phyloP scores from a whole-genome alignment of 2,329 filamentous ascomycete genomes.

The Parascedosporium putredinis region DNA sequence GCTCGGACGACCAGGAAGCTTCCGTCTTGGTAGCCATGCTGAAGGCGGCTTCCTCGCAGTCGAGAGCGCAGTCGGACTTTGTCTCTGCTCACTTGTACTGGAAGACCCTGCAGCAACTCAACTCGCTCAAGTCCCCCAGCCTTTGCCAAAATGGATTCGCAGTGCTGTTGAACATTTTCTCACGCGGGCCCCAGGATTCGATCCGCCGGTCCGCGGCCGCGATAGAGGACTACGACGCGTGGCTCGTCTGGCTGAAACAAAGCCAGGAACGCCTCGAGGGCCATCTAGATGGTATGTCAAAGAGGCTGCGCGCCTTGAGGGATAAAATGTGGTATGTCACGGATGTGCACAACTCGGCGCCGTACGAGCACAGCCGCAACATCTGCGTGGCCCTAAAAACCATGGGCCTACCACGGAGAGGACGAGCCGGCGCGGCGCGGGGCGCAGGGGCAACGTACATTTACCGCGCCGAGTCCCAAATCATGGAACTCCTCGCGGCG shows the following conservation, averaged over 20 bases:
- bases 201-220: conserved; percentile 60
- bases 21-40: conserved; percentile 59
- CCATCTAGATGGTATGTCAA: conserved; percentile 65
- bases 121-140: conserved; percentile 48
- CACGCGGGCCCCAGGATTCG: conserved; percentile 57
- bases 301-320: conserved; percentile 61
- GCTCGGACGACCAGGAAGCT: conserved; percentile 22
- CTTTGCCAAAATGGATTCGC: conserved; percentile 60
- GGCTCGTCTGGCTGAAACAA: conserved; percentile 75
- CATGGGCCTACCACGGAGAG: conserved; percentile 63
- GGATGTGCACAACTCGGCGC: conserved; percentile 80
- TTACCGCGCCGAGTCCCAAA: conserved; percentile 71
- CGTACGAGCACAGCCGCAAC: conserved; percentile 78
- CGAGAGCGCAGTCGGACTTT: conserved; percentile 70
- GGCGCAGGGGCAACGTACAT: conserved; percentile 52
- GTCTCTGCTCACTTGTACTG: conserved; percentile 77
- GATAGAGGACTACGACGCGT: conserved; percentile 69
- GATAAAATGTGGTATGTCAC: conserved; percentile 99
- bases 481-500: conserved; percentile 79
- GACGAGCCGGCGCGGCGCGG: conserved; percentile 36
- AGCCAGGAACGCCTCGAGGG: conserved; percentile 69
- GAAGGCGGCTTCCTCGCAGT: conserved; percentile 64
- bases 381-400: conserved; percentile 81
- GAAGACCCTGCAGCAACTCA: conserved; percentile 68
- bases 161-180: conserved; percentile 63